Base-by-base conservation (phyloP, 768 basidiomycete species). In the Trametes maxima region DNA sequence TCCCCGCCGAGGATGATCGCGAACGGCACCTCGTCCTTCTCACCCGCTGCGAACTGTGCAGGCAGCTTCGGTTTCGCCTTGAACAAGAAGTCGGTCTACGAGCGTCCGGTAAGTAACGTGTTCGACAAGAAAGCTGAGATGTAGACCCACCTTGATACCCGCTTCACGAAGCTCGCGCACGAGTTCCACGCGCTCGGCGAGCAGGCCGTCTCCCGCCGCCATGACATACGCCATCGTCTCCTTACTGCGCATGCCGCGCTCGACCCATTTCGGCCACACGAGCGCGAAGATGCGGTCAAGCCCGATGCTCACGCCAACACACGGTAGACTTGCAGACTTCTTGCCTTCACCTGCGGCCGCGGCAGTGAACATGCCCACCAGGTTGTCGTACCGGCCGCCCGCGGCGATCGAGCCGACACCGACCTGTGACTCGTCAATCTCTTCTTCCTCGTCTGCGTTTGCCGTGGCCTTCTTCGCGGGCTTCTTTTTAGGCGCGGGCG, bases 381-480 rank as follows among this genome's bases (percentile, higher is more conserved):
- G 89, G 55, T 88, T 87, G 78, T 98, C 97, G 75, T 99, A 99
- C 36, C 97, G 83, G 10, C 97, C 97, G 12, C 97, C 97, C 1
- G 92, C 97, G n/a, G 95, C 97, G 73, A 99, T 96, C 14, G 95
- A 97, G n/a, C 97, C 97, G 2, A 98, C 94, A 19, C 97, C 97
- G 40, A 98, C 87, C 66, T 88, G 84, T 1, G 92, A 90, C 72
- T 98, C 96, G 74, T 98, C 96, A 39, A 94, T 77, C 67, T 95
- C 96, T 54, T 93, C 88, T 36, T 92, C 88, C 17, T 86, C 88
- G 16, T 78, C 82, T 21, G 76, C 79, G 19, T 77, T 76, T 2
- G 45, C 47, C 17, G 71, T 79, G 33, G 77, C 62, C 67, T 85
- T 84, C 65, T 77, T 78, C 8, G 74, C 28, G 63, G 76, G 76